These are phyloP conservation scores for Xylariaceae sp. DNA, from an alignment of 2,329 filamentous ascomycete genomes.

Conservation along the genomic window DNA sequence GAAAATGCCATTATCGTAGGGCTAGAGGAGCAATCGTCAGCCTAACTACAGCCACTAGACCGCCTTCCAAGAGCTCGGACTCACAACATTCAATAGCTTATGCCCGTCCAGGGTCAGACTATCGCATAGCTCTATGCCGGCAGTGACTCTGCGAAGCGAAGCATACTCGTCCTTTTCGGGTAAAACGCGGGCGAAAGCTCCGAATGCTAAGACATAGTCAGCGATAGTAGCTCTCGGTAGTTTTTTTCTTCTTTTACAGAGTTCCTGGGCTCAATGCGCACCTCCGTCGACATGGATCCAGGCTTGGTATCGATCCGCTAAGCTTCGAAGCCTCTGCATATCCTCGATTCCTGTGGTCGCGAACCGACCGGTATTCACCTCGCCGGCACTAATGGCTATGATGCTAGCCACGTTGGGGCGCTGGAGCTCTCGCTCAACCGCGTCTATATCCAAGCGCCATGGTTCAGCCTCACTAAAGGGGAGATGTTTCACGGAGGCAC, in stretches of 20 bases:
- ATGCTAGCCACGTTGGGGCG: slow-evolving; percentile 59
- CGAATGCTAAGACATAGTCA: slow-evolving; percentile 57
- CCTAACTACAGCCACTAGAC: neutral
- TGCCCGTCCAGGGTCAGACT: slow-evolving; percentile 84
- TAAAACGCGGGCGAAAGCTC: slow-evolving; percentile 69
- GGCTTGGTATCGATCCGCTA: slow-evolving; percentile 68
- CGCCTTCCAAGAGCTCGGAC: slow-evolving; percentile 26
- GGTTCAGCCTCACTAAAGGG: slow-evolving; percentile 46
- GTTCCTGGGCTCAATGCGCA: slow-evolving; percentile 31
- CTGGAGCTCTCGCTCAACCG: slow-evolving; percentile 56
- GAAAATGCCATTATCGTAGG: slow-evolving; percentile 91
- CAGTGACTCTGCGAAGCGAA: slow-evolving; percentile 43
- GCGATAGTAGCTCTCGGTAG: neutral
- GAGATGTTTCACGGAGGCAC: slow-evolving; percentile 60
- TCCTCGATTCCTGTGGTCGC: slow-evolving; percentile 56
- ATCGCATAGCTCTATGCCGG: slow-evolving; percentile 74
- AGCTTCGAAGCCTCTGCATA: slow-evolving; percentile 55
- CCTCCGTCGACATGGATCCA: slow-evolving; percentile 89
- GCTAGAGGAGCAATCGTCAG: slow-evolving; percentile 39
- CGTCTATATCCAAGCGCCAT: slow-evolving; percentile 64
- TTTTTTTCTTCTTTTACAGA: neutral
- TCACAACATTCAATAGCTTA: slow-evolving; percentile 82
- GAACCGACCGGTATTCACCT: slow-evolving; percentile 86
- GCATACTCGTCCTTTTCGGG: slow-evolving; percentile 52
- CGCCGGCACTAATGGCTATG: slow-evolving; percentile 74